Evolutionary conservation across 2,329 filamentous ascomycete species (phyloP).

Genomic region (Chrysoporthe cubensis): DNA sequence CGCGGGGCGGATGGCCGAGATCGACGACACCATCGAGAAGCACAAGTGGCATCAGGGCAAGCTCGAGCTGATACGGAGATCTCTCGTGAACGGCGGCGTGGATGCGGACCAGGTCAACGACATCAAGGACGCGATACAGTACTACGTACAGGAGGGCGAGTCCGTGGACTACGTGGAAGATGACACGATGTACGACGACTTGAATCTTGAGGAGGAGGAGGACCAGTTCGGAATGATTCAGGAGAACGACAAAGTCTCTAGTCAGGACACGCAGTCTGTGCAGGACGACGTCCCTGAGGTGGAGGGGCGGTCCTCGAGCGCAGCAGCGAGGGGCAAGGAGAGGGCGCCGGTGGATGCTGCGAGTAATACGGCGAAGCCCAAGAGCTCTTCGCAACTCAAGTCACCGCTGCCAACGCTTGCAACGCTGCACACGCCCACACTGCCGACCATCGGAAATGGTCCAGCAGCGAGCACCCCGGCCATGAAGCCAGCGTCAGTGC

Average conservation of each 20-base stretch:
- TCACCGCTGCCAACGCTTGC: constrained; percentile 92
- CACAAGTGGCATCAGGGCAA: constrained; percentile 98
- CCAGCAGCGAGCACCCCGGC: constrained; percentile 47
- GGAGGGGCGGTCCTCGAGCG: constrained; percentile 51
- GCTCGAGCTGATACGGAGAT: constrained; percentile 85
- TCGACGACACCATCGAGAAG: constrained; percentile 82
- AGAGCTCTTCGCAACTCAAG: constrained; percentile 89
- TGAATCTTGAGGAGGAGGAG: constrained; percentile 91
- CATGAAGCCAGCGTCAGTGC: constrained; percentile 85
- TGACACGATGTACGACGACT: constrained; percentile 92
- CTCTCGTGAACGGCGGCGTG: constrained; percentile 89
- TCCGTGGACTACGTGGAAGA: constrained; percentile 92
- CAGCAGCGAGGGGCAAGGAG: constrained; percentile 54
- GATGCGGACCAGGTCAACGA: constrained; percentile 86
- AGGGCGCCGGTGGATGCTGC: constrained; percentile 62
- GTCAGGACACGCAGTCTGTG: constrained; percentile 90
- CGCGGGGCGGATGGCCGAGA: constrained; percentile 83
- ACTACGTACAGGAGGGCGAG: constrained; percentile 90
- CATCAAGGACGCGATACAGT: constrained; percentile 88
- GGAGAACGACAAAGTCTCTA: constrained; percentile 88
- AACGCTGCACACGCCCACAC: constrained; percentile 74
- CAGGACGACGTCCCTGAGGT: constrained; percentile 76
- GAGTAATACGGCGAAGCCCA: constrained; percentile 58
- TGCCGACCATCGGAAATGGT: constrained; percentile 64
- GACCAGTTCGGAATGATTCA: constrained; percentile 78